phyloP scores from a whole-genome alignment of 2,329 filamentous ascomycete genomes.

The Cladosporium sp. region DNA sequence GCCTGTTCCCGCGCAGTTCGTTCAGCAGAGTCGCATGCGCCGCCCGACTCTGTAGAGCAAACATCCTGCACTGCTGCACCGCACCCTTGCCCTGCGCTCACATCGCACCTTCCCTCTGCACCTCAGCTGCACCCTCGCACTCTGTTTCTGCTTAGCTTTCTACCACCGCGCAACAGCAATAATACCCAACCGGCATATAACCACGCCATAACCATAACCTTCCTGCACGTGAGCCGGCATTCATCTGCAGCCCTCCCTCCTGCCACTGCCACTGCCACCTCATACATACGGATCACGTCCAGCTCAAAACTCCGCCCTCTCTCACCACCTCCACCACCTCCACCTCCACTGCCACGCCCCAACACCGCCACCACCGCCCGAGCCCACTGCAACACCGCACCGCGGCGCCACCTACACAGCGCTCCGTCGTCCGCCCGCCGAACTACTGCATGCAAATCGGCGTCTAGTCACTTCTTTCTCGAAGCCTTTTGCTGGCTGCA shows the following conservation, averaged over 20 bases:
- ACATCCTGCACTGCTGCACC: neutral
- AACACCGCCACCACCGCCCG: neutral
- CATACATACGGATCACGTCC: neutral
- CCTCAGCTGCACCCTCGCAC: neutral
- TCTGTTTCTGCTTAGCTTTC: neutral
- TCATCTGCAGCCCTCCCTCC: neutral
- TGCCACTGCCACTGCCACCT: neutral
- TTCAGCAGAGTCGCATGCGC: neutral
- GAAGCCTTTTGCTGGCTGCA: neutral
- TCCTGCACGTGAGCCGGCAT: constrained; percentile 1
- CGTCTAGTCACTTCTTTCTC: neutral
- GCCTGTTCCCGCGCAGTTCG: neutral
- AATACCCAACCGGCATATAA: constrained; percentile 5
- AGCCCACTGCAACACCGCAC: neutral
- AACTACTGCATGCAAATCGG: neutral
- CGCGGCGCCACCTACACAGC: neutral
- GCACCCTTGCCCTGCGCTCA: neutral
- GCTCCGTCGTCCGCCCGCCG: neutral
- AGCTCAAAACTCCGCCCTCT: neutral
- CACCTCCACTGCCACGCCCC: neutral
- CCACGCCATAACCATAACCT: neutral
- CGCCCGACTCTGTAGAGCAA: neutral
- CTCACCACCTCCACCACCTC: neutral
- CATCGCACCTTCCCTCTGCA: neutral
- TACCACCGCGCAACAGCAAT: neutral